These are phyloP conservation scores for Codiaeum variegatum DNA, from an alignment of 441 rosid genomes.

Conservation along the genomic window DNA sequence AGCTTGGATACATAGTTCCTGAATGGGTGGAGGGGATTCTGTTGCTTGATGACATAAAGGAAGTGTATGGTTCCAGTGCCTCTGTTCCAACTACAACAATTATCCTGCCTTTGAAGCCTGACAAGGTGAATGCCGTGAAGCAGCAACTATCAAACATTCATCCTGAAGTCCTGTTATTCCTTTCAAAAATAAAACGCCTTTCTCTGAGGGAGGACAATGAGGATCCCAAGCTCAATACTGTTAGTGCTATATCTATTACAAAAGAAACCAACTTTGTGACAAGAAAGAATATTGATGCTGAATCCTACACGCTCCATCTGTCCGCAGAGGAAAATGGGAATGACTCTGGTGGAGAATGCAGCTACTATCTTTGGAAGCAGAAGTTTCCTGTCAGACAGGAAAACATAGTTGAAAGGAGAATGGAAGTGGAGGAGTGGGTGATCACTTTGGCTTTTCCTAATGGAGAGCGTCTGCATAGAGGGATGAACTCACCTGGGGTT, in stretches of 20 bases:
- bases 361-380: slow-evolving; percentile 69
- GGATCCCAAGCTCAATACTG: slow-evolving; percentile 37
- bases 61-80: slow-evolving; percentile 41
- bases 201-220: slow-evolving; percentile 55
- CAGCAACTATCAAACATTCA: slow-evolving; percentile 47
- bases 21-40: slow-evolving; percentile 70
- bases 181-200: slow-evolving; percentile 57
- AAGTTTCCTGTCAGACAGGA: slow-evolving; percentile 57
- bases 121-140: slow-evolving; percentile 61
- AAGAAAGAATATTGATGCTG: slow-evolving; percentile 67
- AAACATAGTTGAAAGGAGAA: slow-evolving; percentile 56
- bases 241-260: slow-evolving; percentile 47
- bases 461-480: slow-evolving; percentile 47
- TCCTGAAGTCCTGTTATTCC: slow-evolving; percentile 62
- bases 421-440: slow-evolving; percentile 58
- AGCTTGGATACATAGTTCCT: slow-evolving; percentile 69
- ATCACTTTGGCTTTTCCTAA: slow-evolving; percentile 76
- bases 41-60: slow-evolving; percentile 37
- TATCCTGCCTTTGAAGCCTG: slow-evolving; percentile 60
- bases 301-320: slow-evolving; percentile 57
- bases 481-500: slow-evolving; percentile 49
- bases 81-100: slow-evolving; percentile 57
- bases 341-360: slow-evolving; percentile 31
- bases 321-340: slow-evolving; percentile 34
- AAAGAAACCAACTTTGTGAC: slow-evolving; percentile 48